Evolutionary conservation across 2,329 filamentous ascomycete genomes (phyloP).

Genomic region (Phialophora chinensis): DNA sequence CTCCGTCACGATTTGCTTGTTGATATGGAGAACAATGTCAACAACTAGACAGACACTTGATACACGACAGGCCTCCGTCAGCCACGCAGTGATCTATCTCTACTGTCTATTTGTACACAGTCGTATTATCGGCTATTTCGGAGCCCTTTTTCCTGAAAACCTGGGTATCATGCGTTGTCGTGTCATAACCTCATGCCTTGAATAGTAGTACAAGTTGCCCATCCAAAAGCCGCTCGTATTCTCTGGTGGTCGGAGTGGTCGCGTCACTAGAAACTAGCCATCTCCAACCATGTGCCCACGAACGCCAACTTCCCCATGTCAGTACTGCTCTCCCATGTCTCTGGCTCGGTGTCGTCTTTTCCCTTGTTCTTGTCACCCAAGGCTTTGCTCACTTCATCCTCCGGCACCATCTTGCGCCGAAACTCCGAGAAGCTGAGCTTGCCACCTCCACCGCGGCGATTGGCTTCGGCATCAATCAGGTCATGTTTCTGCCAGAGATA

Average conservation of each 20-base stretch:
- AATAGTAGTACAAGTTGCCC: neutral
- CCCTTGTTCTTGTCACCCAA: slow-evolving; percentile 19
- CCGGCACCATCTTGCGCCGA: slow-evolving; percentile 72
- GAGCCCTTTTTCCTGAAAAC: neutral
- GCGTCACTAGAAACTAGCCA: slow-evolving; percentile 61
- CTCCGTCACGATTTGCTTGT: too few species aligned
- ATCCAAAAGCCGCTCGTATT: neutral
- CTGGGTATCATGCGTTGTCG: neutral
- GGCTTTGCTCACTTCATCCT: slow-evolving; percentile 41
- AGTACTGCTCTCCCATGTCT: slow-evolving; percentile 36
- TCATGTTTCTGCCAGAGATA: slow-evolving; percentile 61
- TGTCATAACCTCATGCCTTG: neutral
- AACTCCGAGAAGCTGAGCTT: slow-evolving; percentile 81
- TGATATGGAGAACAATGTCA: neutral
- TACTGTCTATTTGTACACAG: neutral
- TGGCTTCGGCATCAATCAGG: slow-evolving; percentile 70
- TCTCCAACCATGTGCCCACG: slow-evolving; percentile 88
- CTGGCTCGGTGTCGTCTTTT: slow-evolving; percentile 14
- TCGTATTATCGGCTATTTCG: neutral
- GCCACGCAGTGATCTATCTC: neutral
- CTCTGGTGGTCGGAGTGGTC: neutral
- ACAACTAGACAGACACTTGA: neutral
- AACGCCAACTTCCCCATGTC: slow-evolving; percentile 55
- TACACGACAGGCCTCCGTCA: neutral
- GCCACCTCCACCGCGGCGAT: slow-evolving; percentile 75